phyloP scores from a whole-genome alignment of 202 grass and related monocot species.

The Cymbopogon flexuosus region DNA sequence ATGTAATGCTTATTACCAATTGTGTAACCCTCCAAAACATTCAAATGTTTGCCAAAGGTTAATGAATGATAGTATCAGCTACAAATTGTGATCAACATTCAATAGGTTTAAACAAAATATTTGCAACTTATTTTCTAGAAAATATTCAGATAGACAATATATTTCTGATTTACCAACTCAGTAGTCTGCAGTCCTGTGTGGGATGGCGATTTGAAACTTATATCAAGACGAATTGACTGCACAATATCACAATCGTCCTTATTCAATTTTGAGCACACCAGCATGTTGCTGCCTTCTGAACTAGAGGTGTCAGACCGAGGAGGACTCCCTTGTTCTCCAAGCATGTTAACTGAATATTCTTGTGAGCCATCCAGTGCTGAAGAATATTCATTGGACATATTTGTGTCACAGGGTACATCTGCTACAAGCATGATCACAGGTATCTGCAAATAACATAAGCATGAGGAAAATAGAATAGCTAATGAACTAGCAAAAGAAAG shows the following conservation, averaged over 20 bases:
- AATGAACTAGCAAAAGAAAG: constrained; percentile 23
- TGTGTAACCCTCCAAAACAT: neutral
- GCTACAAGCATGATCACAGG: constrained; percentile 95
- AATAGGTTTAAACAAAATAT: constrained; percentile 26
- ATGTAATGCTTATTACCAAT: constrained; percentile 20
- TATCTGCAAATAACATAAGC: constrained; percentile 58
- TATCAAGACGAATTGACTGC: constrained; percentile 92
- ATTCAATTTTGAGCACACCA: constrained; percentile 49
- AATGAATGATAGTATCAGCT: neutral
- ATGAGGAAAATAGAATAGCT: constrained; percentile 30
- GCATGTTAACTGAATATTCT: constrained; percentile 49
- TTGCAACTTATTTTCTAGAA: constrained; percentile 23
- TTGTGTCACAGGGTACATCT: constrained; percentile 72
- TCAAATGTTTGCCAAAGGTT: neutral
- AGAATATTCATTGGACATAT: constrained; percentile 65
- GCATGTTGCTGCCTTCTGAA: constrained; percentile 51
- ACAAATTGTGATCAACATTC: constrained; percentile 15
- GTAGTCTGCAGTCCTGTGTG: constrained; percentile 93
- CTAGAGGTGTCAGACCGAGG: constrained; percentile 51
- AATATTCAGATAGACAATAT: constrained; percentile 19
- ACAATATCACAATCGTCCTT: constrained; percentile 50
- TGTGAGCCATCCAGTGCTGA: constrained; percentile 66
- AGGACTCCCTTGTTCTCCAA: constrained; percentile 49
- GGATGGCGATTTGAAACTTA: constrained; percentile 94
- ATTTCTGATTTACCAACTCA: constrained; percentile 64